Evolutionary conservation across 768 basidiomycete species (phyloP).

Genomic region (Boletus vinaceobasis): DNA sequence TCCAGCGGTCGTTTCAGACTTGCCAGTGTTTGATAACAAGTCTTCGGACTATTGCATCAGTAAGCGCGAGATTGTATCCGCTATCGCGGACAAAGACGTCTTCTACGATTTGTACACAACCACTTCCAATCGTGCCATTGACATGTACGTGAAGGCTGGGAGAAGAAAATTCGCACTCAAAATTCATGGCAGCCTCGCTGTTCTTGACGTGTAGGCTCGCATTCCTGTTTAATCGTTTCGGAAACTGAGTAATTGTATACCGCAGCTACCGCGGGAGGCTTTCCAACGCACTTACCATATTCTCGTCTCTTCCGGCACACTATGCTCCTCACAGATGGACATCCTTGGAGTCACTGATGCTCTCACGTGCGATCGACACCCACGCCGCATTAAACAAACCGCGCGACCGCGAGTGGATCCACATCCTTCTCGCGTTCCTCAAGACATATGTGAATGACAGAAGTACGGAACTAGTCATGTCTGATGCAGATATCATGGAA

Average conservation of each 20-base stretch:
- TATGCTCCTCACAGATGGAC: slow-evolving; percentile 82
- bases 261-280: slow-evolving; percentile 66
- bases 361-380: slow-evolving; percentile 68
- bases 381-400: slow-evolving; percentile 55
- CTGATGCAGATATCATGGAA: slow-evolving; percentile 46
- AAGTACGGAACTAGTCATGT: slow-evolving; percentile 51
- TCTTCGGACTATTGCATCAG: slow-evolving; percentile 42
- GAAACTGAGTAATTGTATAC: slow-evolving; percentile 8
- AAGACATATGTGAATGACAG: slow-evolving; percentile 59
- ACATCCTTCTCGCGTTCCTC: slow-evolving; percentile 73
- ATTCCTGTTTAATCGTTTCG: neutral
- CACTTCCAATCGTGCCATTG: slow-evolving; percentile 78
- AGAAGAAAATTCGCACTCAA: slow-evolving; percentile 83
- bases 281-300: slow-evolving; percentile 62
- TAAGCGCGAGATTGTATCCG: slow-evolving; percentile 56
- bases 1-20: slow-evolving; percentile 4
- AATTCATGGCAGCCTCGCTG: slow-evolving; percentile 82
- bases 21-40: slow-evolving; percentile 19
- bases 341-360: slow-evolving; percentile 74
- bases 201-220: slow-evolving; percentile 78
- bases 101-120: slow-evolving; percentile 79
- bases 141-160: slow-evolving; percentile 78
- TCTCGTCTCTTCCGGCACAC: slow-evolving; percentile 78
- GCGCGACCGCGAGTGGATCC: slow-evolving; percentile 77
- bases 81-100: slow-evolving; percentile 48